Conservation (phyloP, 1,139 yeast species). For the Suhomyces yuchorum region DNA sequence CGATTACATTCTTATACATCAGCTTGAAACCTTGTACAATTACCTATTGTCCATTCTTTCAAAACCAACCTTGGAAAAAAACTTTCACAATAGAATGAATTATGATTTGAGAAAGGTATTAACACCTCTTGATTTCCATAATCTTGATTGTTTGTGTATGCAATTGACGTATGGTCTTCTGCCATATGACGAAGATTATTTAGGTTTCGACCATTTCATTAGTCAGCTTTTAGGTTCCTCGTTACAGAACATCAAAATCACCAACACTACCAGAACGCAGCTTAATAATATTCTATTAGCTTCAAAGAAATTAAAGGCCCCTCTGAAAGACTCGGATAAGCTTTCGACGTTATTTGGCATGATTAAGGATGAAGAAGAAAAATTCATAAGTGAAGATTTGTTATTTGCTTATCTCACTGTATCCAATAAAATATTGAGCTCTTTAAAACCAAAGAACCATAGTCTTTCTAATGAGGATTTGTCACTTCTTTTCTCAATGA, state of each 20-base stretch:
- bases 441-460: constrained; percentile 41
- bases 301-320: constrained; percentile 25
- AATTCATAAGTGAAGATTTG: constrained; percentile 31
- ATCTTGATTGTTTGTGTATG: constrained; percentile 62
- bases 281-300: constrained; percentile 32
- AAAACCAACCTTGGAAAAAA: constrained; percentile 67
- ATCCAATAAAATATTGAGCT: constrained; percentile 31
- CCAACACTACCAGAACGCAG: constrained; percentile 37
- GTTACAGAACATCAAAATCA: constrained; percentile 34
- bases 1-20: constrained; percentile 44
- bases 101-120: constrained; percentile 79
- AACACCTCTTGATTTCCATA: constrained; percentile 67
- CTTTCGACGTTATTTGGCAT: constrained; percentile 12
- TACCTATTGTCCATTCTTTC: constrained; percentile 82
- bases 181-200: constrained; percentile 11
- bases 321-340: constrained; percentile 11
- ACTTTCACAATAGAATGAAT: constrained; percentile 72
- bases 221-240: constrained; percentile 32
- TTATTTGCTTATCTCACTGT: constrained; percentile 34
- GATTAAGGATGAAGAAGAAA: constrained; percentile 15
- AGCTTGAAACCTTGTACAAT: constrained; percentile 72
- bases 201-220: constrained; percentile 31
- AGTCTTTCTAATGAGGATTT: constrained; percentile 35
- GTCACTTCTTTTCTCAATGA: constrained; percentile 31
- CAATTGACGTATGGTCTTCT: constrained; percentile 46